Evolutionary conservation across 2,329 filamentous ascomycete species (phyloP), one percentile per base, ranked within the genome.

Genomic region (Penicillium aurantiogriseum): DNA sequence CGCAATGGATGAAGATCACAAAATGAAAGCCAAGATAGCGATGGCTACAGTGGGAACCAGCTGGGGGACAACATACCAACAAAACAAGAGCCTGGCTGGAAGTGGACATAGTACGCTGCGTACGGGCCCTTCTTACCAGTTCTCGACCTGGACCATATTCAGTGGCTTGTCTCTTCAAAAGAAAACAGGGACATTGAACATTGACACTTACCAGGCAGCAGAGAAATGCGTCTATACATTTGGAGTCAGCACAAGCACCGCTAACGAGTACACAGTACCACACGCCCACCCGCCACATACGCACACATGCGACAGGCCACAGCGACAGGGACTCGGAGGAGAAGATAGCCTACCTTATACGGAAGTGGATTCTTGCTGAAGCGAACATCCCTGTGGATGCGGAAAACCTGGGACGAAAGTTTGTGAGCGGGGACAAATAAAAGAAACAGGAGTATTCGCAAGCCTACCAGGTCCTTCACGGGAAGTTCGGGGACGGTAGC

Each of bases 111-210:
- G 77, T 96, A 96, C 69, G 86, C 88, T 7, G 92, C 92, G 74
- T 94, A 95, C 10, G 89, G 88, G 0, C 91, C 91, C 75, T 96
- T 96, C 54, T 89, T 84, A 21, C 92, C 92, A 0, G 91, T 95
- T 21, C 92, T 87, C 56, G 90, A 94, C 85, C 83, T 84, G 62
- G 44, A 44, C 43, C 25, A 59, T 48, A 51, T 50, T 71, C 57
- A 70, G 66, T 61, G 58, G 50, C 40, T 50, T 25, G 13, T 62
- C 23, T n/a, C 47, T 29, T 10, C 50, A 56, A 47, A 35, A 27
- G 58, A 45, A n/a, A 21, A 45, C 3, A 33, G 11, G 31, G 17
- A 2, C 7, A 54, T 51, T 50, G 42, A 46, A 40, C 54, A 46
- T 45, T 46, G 27, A 38, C 48, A 69, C 76, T 68, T 72, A 85